Evolutionary conservation across 73 alveolate genomes (phyloP), one percentile per base, ranked within the genome.

Genomic region (Blepharisma stoltei): DNA sequence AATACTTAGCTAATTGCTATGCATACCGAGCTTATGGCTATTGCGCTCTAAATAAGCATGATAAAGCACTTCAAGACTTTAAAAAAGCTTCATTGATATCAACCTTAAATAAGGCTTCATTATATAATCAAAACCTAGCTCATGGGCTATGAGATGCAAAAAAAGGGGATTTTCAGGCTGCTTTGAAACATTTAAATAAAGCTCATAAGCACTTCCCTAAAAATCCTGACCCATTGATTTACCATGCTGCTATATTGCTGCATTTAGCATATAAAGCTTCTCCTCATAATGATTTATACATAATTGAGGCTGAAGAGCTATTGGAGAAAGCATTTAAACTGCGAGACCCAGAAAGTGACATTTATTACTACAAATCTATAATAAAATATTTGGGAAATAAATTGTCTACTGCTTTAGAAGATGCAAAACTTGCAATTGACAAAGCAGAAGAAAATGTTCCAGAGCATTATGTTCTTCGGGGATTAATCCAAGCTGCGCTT

Each of bases 11-110:
- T 14, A 20, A 52, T 4, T 52, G 83, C 46, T 92, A 92, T 69
- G 67, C n/a, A 52, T 14, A 52, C 66, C 66, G 97, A 54, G 97
- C 97, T n/a, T 92, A 89, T 80, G 97, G 95, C 5, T 82, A 86
- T 52, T 87, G 88, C 44, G 71, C 88, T 25, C 49, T 82, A 37
- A 92, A 89, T 67, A 54, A 86, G 11, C 85, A 89, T 80, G 88
- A 89, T 37, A 92, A 92, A 54, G 85, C 94, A 6, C 69, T 88
- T 45, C 70, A 67, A 25, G 95, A 88, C 78, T 55, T 90, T 6
- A 69, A 88, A 55, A 54, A 53, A 27, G 87, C 90, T 9, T 27
- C 71, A 23, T 79, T 80, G 54, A 47, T 83, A 6, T 11, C 71
- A 25, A 78, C 75, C 37, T 71, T 90, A 20, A 94, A 90, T 60